Conservation (phyloP, 2,329 filamentous ascomycete genomes). For the Aureobasidium lini region DNA sequence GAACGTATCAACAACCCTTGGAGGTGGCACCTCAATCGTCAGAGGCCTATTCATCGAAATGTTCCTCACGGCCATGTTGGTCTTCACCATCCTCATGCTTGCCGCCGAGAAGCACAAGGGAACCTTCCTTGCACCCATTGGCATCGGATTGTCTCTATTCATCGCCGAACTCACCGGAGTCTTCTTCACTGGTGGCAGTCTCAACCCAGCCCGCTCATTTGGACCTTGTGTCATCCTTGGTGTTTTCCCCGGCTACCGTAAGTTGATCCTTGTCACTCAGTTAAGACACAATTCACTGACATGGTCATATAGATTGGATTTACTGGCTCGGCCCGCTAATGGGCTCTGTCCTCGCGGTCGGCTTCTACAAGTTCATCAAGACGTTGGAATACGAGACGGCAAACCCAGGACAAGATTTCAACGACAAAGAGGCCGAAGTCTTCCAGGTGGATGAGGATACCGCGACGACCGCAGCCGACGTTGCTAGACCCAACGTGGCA, state of each 20-base stretch:
- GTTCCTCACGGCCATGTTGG: slow-evolving; percentile 42
- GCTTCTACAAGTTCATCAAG: slow-evolving; percentile 45
- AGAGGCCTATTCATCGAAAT: slow-evolving; percentile 45
- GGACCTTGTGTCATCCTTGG: slow-evolving; percentile 25
- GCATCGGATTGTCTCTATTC: slow-evolving; percentile 39
- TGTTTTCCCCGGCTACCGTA: slow-evolving; percentile 24
- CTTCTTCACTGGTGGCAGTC: slow-evolving; percentile 33
- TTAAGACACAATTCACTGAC: slow-evolving; percentile 23
- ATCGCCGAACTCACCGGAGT: slow-evolving; percentile 40
- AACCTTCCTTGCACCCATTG: slow-evolving; percentile 33
- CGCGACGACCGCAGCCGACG: slow-evolving; percentile 24
- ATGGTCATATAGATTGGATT: slow-evolving; percentile 25
- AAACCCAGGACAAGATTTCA: slow-evolving; percentile 41
- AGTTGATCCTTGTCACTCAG: not conserved
- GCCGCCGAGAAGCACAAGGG: slow-evolving; percentile 37
- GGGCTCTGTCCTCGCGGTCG: slow-evolving; percentile 38
- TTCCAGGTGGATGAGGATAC: slow-evolving; percentile 31
- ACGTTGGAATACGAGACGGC: slow-evolving; percentile 44
- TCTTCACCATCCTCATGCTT: slow-evolving; percentile 43
- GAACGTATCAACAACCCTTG: slow-evolving; percentile 39
- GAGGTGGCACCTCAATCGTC: slow-evolving; percentile 33
- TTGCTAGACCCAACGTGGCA: slow-evolving; percentile 22
- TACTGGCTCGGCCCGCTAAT: slow-evolving; percentile 45
- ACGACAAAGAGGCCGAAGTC: slow-evolving; percentile 34
- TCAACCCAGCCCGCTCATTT: slow-evolving; percentile 31